These are phyloP conservation scores for Neoboletus brunneissimus DNA, from an alignment of 768 basidiomycete species.

Conservation along the genomic window DNA sequence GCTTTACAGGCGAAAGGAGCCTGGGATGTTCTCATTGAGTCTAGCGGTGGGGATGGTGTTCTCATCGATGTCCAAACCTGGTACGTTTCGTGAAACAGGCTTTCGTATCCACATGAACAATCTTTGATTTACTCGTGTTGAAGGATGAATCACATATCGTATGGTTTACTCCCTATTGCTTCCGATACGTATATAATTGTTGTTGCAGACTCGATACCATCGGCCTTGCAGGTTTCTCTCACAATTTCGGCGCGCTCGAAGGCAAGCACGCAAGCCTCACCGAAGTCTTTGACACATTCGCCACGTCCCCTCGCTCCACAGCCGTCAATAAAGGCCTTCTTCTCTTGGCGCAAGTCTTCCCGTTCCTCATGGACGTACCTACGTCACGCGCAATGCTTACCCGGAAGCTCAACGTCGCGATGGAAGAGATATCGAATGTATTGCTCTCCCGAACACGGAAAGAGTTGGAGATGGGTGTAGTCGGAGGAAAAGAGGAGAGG, in stretches of 20 bases:
- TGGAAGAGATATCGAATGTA: not conserved
- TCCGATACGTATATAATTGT: not conserved
- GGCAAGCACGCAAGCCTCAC: not conserved
- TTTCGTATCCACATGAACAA: not conserved
- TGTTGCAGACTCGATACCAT: not conserved
- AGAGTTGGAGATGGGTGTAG: constrained; percentile 27
- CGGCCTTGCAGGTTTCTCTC: not conserved
- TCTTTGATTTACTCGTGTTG: not conserved
- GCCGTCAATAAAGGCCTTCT: not conserved
- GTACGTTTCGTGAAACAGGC: not conserved
- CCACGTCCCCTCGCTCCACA: not conserved
- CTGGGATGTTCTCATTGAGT: not conserved
- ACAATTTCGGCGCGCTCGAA: not conserved
- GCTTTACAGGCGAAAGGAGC: not conserved
- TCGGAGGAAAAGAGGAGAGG: constrained; percentile 19
- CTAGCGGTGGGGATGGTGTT: not conserved
- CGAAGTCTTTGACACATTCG: not conserved
- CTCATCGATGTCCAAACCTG: not conserved
- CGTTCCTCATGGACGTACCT: not conserved
- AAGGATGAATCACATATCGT: not conserved
- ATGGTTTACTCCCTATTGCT: not conserved
- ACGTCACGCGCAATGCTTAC: not conserved
- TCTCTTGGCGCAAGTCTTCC: not conserved
- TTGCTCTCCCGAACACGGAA: not conserved
- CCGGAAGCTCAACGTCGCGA: not conserved